Base-by-base conservation (phyloP, 2,329 filamentous ascomycete genomes). In the Esteya vermicola region DNA sequence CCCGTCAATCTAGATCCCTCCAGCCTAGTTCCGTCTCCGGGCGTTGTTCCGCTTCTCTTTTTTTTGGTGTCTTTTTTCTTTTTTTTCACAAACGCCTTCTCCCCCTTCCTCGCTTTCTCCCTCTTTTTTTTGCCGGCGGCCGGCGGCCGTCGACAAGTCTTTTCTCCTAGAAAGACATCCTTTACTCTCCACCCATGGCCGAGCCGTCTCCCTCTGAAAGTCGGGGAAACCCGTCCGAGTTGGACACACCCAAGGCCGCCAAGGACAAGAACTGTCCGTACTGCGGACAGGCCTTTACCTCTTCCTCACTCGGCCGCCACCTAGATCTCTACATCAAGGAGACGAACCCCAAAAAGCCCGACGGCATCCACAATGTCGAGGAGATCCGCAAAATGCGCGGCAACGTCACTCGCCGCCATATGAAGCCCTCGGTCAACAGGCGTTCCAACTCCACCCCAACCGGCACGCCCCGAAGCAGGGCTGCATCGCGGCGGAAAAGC, bases 291-390 rank as follows among this genome's bases (percentile, higher is more conserved):
- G 70, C 81, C 7, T 96, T 95, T 56, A 95, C 89, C 14, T 95
- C 88, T 2, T 94, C 86, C 14, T 93, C 85, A 3, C 75, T 96
- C 39, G 89, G 89, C 37, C 81, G 89, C 34, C 89, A 96, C 60
- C 78, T 95, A 49, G 89, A 96, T 57, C 74, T 94, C 30, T 95
- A 93, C 58, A 88, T 95, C 52, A 88, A 86, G 54, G 81, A 86
- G 43, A 93, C 86, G 63, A 95, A 95, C 57, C 85, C 89, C 2
- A 91, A 88, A 59, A 71, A 79, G 2, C 65, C 81, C 7, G 89
- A 96, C 60, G 88, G 88, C 37, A 63, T 94, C 34, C 89, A 96
- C 60, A 71, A 93, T 62, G 84, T 95, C 43, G 84, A 89, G 8
- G 84, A 85, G 58, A 96, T 96, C 52, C 73, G 75, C 49, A 84